Base-by-base conservation (phyloP, 306 rosid species). In the Glycyrrhiza uralensis region DNA sequence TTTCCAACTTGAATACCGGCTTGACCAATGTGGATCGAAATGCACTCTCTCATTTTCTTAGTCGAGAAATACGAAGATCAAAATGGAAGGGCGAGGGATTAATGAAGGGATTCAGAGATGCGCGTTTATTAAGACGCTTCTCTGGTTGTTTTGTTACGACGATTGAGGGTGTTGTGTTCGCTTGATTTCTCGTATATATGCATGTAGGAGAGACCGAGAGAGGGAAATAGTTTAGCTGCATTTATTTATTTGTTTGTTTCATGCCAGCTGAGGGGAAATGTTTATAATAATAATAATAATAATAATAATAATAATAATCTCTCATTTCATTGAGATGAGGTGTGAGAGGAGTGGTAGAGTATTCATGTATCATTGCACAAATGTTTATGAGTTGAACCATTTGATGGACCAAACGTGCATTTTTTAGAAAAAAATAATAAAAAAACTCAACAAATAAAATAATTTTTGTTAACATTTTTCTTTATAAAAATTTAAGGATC, bases 1-100 rank as follows among this genome's bases (percentile, higher is more conserved):
- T 87, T 87, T 12, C 92, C 89, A 39, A 87, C 89, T 67, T 87
- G 89, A 42, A 87, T 87, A 11, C 89, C 89, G 29, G 92, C 92
- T 64, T 87, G 92, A 63, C 92, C 89, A n/a, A 87, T 87, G 86
- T 87, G 92, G 56, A 87, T 87, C 5, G 82, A 76, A 68, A 81
- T 81, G 73, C 79, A 76, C 26, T 81, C 85, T 77, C 85, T 81
- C 85, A 81, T 81, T 50, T 23, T 57, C 9, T 26, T 1, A 0
- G 29, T 6, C 2, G 35, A 18, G 20, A 30, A 56, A 26, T n/a
- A 18, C 8, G 59, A 15, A 24, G 38, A 64, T 44, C 2, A 11
- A 17, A 23, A 38, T 5, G 3, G 7, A 15, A 11, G 7, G 3
- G 11, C 7, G 45, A 11, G 51, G 4, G 7, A 15, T n/a, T n/a